A percentile compares a stretch with the other conserved stretches of the same genome.
Evolutionary conservation across 371 early-diverging fungal species (phyloP).

Genomic region (Mucor lusitanicus): DNA sequence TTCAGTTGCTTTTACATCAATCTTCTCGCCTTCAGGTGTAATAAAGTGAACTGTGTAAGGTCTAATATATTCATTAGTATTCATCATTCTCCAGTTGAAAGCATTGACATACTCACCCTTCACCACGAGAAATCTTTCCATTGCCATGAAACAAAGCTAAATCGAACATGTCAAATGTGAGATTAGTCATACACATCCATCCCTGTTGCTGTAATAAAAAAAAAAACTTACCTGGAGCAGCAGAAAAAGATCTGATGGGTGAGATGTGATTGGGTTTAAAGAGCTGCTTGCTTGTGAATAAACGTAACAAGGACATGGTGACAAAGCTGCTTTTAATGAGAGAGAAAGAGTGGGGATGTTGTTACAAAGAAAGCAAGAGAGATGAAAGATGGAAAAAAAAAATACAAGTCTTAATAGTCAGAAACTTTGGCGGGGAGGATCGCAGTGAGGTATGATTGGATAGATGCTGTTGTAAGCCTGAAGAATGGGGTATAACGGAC

Average conservation of each 20-base stretch:
- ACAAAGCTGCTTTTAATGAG: background rate
- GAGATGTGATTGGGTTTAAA: constrained; percentile 11
- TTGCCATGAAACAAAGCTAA: constrained; percentile 41
- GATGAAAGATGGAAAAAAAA: constrained; percentile 3
- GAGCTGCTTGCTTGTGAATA: constrained; percentile 28
- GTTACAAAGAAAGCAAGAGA: background rate
- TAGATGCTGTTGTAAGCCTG: background rate
- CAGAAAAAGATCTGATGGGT: constrained; percentile 21
- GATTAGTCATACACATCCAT: constrained; percentile 2
- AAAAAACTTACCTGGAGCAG: constrained; percentile 23
- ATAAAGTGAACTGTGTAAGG: constrained; percentile 64
- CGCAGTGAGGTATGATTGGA: constrained; percentile 8
- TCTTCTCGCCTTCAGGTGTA: constrained; percentile 76
- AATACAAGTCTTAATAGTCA: constrained; percentile 5
- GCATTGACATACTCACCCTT: constrained; percentile 25
- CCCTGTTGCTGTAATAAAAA: background rate
- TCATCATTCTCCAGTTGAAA: background rate
- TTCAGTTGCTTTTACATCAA: constrained; percentile 76
- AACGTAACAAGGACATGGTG: constrained; percentile 35
- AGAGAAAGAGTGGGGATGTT: constrained; percentile 3
- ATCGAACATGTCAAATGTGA: background rate
- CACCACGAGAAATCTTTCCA: constrained; percentile 31
- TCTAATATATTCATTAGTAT: constrained; percentile 10
- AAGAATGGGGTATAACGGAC: background rate
- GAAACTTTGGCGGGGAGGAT: constrained; percentile 20